Base-by-base conservation (phyloP, 2,329 filamentous ascomycete species). In the Clarireedia homoeocarpa region DNA sequence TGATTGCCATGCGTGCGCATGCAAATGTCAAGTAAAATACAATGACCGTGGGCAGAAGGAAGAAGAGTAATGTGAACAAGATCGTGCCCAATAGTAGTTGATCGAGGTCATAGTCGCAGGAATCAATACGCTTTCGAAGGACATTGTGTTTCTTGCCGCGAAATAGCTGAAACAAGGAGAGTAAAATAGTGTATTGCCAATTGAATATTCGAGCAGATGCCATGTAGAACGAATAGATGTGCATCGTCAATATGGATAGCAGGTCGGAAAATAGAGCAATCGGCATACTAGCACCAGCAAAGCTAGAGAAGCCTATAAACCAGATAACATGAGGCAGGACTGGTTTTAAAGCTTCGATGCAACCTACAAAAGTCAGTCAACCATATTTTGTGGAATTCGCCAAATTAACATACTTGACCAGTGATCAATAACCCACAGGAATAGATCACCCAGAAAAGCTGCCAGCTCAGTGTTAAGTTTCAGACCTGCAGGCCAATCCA, bases 21-120 rank as follows among this genome's bases (percentile, higher is more conserved):
- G 95, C 92, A 73, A 99, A 99, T 44, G 95, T 96, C 58, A 96
- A 78, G 68, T 99, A 99, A 70, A 97, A 99, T 45, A 99, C 94
- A 53, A 92, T 83, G 24, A 99, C 91, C 0, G 94, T 99, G 0
- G 94, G 94, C 3, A 99, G 77, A 15, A 99, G 78, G 71, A 97
- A 99, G 73, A 95, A 95, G 1, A 99, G 80, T 6, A 99, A 77
- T 0, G 94, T 97, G 69, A 99, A 99, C 20, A 99, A 77, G 58
- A 99, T 97, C 0, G 94, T 99, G 59, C 94, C 94, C 6, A 99
- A 85, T 6, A 99, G 84, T 4, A 99, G 82, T 73, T 99, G 95
- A 69, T 99, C 94, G 24, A 99, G 81, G 69, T 97, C 94, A 73
- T 99, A 99, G 73, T 97, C 94, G 77, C 94, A 99, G 48, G 91